Conservation (phyloP, 1,284 basidiomycete species). For the Agroathelia rolfsii region DNA sequence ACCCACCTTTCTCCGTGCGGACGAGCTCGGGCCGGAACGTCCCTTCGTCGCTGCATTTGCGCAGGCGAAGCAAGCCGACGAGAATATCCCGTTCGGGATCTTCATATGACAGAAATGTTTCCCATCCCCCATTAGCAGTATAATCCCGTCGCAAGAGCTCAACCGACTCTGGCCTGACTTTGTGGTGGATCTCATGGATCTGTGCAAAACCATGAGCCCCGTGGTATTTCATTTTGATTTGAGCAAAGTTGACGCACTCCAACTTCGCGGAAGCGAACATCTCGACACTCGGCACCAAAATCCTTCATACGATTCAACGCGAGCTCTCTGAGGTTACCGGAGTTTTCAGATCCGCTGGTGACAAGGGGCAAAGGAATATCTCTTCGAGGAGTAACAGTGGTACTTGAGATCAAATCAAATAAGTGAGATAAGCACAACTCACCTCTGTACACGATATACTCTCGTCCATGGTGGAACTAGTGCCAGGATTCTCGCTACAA, state of each 20-base stretch:
- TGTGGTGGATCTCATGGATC: constrained; percentile 98
- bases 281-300: constrained; percentile 95
- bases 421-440: constrained; percentile 16
- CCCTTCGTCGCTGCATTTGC: constrained; percentile 93
- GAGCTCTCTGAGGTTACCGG: constrained; percentile 92
- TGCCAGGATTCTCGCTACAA: constrained; percentile 92
- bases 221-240: too few relatives aligned
- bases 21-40: constrained; percentile 94
- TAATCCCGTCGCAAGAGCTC: constrained; percentile 98
- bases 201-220: constrained; percentile 21
- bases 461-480: constrained; percentile 98
- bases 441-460: constrained; percentile 96
- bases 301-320: constrained; percentile 98
- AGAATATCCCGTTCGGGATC: constrained; percentile 96
- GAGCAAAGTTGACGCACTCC: constrained; percentile 52
- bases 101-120: constrained; percentile 98
- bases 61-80: constrained; percentile 83
- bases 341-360: constrained; percentile 94
- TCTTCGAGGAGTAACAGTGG: constrained; percentile 35
- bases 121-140: constrained; percentile 96
- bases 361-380: constrained; percentile 95
- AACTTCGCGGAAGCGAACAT: constrained; percentile 97
- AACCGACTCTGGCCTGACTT: constrained; percentile 91
- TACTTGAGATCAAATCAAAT: constrained; percentile 7
- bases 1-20: constrained; percentile 56